phyloP scores from a whole-genome alignment of 75 land plant genomes.

The Pinus tabuliformis region DNA sequence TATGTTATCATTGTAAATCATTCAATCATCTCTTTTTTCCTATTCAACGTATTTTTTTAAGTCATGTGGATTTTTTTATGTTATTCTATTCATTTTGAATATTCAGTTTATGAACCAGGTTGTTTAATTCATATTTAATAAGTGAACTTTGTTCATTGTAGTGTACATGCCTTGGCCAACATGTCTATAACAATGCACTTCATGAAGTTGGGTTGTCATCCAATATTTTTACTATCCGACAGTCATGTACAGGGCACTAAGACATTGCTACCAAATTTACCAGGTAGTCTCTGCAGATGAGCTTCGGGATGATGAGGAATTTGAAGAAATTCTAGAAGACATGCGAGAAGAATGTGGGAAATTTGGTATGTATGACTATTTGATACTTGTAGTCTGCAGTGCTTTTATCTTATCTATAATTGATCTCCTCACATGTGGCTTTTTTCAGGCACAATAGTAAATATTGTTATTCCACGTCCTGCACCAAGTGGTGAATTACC shows the following conservation, averaged over 20 bases:
- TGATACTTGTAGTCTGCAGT: neutral
- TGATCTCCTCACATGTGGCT: neutral
- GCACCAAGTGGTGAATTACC: conserved; percentile 24
- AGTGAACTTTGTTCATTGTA: neutral
- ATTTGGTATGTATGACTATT: conserved; percentile 45
- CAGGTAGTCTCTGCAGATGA: conserved; percentile 66
- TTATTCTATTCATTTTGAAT: too few relatives aligned
- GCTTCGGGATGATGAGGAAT: conserved; percentile 60
- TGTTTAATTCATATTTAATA: too few relatives aligned
- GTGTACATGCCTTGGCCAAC: neutral
- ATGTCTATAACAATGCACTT: neutral
- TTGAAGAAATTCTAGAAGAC: conserved; percentile 77
- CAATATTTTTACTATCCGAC: neutral
- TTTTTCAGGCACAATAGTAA: conserved; percentile 43
- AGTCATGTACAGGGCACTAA: neutral
- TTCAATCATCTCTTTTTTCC: too few relatives aligned
- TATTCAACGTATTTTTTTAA: too few relatives aligned
- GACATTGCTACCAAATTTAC: neutral
- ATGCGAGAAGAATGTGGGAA: conserved; percentile 78
- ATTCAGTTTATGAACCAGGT: too few relatives aligned
- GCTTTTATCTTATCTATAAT: neutral
- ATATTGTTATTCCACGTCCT: conserved; percentile 81
- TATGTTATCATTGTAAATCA: too few relatives aligned
- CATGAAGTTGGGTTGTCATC: too few relatives aligned
- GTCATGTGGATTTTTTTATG: too few relatives aligned